Base-by-base conservation (phyloP, 129 eudicot species). In the Ambrosia artemisiifolia region DNA sequence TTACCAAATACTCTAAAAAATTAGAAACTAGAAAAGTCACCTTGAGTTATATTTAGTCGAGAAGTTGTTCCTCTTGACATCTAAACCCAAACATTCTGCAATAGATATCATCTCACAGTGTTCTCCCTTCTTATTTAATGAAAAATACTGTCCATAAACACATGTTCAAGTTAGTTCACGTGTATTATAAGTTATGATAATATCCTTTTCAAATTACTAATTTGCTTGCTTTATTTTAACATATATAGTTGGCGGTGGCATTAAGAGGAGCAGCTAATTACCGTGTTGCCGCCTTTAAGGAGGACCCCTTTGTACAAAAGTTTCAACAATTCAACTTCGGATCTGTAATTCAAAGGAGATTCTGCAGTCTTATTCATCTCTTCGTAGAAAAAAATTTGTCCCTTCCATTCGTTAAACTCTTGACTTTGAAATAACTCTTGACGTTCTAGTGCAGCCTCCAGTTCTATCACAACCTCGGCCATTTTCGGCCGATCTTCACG, bases 211-310 rank as follows among this genome's bases (percentile, higher is more conserved):
- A 24, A 24, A 24, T 24, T 24, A 24, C 28, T 24, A 24, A 24
- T 24, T 24, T 24, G 28, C 28, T 24, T 24, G 28, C 28, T 24
- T 24, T 24, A 24, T 24, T 24, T 24, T 24, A 24, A 24, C 28
- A 24, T 24, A 24, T 24, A 24, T 24, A 24, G 28, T 24, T 24
- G 28, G 28, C 1, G 28, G 28, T 24, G 28, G 28, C 28, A 24
- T 24, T 24, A 24, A 24, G 28, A 24, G 28, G 28, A 43, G 12
- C 48, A 43, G 10, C 48, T 43, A 43, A 72, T 44, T 60, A 72
- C 76, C 76, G 47, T 72, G 42, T 44, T 59, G 6, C 76, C 76
- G 3, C 10, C 32, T 28, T 59, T 40, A 43, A 59, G 17, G 16
- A 43, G 10, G 16, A 72, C 10, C 30, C 76, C 76, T n/a, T 59